phyloP scores from a whole-genome alignment of 352 stramenopile genomes.

The Phytophthora hibernalis region DNA sequence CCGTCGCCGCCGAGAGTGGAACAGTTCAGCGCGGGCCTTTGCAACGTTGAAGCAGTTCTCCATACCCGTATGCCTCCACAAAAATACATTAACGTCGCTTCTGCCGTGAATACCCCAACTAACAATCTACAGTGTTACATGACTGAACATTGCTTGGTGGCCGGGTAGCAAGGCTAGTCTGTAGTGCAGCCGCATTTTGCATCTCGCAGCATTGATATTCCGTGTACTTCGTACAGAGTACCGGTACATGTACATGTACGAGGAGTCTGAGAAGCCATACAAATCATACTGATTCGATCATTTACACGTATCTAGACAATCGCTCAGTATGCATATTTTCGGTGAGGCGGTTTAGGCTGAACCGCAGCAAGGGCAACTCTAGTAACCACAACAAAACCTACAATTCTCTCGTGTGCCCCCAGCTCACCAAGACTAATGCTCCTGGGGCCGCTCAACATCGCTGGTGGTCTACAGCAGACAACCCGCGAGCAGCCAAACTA shows the following conservation, averaged over 20 bases:
- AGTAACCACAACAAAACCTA: neutral
- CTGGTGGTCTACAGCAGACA: neutral
- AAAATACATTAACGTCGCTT: neutral
- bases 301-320: neutral
- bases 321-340: neutral
- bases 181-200: no score
- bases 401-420: no score
- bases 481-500: no score
- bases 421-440: neutral
- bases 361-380: neutral
- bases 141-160: no score
- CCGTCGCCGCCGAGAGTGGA: neutral
- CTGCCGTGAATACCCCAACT: neutral
- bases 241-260: no score
- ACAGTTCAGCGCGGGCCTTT: constrained; percentile 1
- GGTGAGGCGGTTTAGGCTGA: neutral
- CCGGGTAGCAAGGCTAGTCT: no score
- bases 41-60: constrained; percentile 1
- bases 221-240: no score
- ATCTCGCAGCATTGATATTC: no score
- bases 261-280: no score
- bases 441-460: neutral
- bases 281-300: neutral
- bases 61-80: neutral
- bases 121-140: no score